Conservation (phyloP, 306 rosid genomes). For the Castanea sativa region DNA sequence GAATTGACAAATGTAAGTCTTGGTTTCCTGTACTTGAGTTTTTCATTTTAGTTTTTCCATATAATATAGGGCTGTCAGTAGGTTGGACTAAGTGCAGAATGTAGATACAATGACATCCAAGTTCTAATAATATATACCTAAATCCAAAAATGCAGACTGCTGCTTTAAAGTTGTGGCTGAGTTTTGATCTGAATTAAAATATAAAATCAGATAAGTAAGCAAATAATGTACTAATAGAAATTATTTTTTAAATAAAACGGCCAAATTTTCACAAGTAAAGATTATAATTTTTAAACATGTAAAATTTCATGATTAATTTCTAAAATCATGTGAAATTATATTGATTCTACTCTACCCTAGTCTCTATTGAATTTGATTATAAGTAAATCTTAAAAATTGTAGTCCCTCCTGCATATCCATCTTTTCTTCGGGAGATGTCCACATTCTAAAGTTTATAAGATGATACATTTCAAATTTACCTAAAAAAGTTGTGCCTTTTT, state of each 20-base stretch:
- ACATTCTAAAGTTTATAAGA: neutral
- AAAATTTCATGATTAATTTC: neutral
- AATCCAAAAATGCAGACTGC: too few species aligned
- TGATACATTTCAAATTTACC: neutral
- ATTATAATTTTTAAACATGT: neutral
- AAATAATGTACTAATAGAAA: too few species aligned
- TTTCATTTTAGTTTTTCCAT: neutral
- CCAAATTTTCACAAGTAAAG: too few species aligned
- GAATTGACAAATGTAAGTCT: constrained; percentile 91
- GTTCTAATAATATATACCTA: too few species aligned
- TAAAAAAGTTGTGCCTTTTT: neutral
- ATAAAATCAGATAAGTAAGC: too few species aligned
- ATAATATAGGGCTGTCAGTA: neutral
- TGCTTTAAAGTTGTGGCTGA: too few species aligned
- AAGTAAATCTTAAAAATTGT: neutral
- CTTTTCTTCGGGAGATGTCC: neutral
- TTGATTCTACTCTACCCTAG: neutral
- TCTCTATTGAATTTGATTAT: neutral
- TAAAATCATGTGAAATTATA: neutral
- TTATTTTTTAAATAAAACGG: too few species aligned
- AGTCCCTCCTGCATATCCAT: neutral
- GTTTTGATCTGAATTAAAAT: too few species aligned
- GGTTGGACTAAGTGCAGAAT: neutral
- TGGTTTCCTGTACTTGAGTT: neutral
- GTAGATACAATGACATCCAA: neutral